phyloP scores from a whole-genome alignment of 2,329 filamentous ascomycete species.

The Incumbomyces delicatus region DNA sequence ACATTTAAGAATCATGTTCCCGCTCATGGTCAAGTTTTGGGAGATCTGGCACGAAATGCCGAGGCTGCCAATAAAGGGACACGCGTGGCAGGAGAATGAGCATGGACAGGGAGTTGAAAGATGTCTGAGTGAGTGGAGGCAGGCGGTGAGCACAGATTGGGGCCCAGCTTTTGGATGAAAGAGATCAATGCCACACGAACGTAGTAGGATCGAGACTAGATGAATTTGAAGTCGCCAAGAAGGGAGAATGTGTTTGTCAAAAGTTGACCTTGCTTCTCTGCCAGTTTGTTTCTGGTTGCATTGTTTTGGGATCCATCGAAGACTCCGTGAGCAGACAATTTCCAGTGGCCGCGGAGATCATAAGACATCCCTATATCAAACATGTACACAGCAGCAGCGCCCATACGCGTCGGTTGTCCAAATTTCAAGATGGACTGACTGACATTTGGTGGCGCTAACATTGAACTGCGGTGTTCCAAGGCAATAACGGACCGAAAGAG shows the following conservation, averaged over 20 bases:
- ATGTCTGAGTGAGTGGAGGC: slow-evolving; percentile 13
- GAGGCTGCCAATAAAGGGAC: slow-evolving; percentile 11
- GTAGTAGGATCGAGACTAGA: background rate
- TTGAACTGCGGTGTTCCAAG: background rate
- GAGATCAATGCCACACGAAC: background rate
- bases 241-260: background rate
- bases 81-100: slow-evolving; percentile 17
- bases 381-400: background rate
- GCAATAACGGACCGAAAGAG: too few species aligned
- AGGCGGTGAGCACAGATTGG: slow-evolving; percentile 13
- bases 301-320: slow-evolving; percentile 5
- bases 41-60: slow-evolving; percentile 35
- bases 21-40: slow-evolving; percentile 58
- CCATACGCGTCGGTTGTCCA: slow-evolving; percentile 1
- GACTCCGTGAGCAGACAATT: background rate
- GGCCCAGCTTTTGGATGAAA: slow-evolving; percentile 1
- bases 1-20: slow-evolving; percentile 73
- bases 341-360: slow-evolving; percentile 8
- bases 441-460: slow-evolving; percentile 3
- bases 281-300: too few species aligned
- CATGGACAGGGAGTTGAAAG: slow-evolving; percentile 13
- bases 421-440: background rate
- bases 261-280: too few species aligned
- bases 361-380: slow-evolving; percentile 6
- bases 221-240: background rate